phyloP scores from a whole-genome alignment of 225 moss, liverwort and hornwort species.

The Rhytidiadelphus loreus region DNA sequence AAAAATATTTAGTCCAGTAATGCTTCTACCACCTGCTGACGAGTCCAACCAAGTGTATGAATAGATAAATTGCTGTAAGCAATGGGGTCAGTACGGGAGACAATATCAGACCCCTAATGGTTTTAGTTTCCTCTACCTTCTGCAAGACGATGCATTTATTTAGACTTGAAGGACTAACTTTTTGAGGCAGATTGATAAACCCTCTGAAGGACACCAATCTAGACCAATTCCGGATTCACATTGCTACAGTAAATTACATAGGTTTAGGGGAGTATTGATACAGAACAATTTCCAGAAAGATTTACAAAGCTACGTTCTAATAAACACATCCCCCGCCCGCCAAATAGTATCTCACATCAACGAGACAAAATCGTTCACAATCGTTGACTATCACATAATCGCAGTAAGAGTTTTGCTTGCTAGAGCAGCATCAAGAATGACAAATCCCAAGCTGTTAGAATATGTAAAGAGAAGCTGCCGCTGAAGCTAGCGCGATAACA shows the following conservation, averaged over 20 bases:
- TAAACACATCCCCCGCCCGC: background rate
- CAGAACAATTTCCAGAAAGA: background rate
- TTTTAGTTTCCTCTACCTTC: background rate
- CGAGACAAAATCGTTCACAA: background rate
- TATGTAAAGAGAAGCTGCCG: slow-evolving; percentile 58
- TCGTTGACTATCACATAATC: background rate
- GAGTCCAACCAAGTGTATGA: background rate
- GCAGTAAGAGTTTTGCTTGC: background rate
- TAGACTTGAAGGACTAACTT: background rate
- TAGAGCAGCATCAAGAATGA: background rate
- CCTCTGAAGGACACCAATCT: background rate
- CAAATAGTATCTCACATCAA: background rate
- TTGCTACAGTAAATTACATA: background rate
- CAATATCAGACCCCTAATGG: background rate
- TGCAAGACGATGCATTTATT: background rate
- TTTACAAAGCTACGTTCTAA: background rate
- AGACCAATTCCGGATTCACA: background rate
- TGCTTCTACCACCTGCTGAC: background rate
- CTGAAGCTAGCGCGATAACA: slow-evolving; percentile 58
- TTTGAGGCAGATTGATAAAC: background rate
- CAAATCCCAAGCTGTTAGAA: slow-evolving; percentile 15
- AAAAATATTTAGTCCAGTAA: background rate
- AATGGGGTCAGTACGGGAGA: background rate
- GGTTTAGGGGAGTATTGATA: background rate
- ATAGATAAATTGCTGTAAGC: background rate